Conservation (phyloP, 495 filamentous ascomycete genomes). For the Daldinia vernicosa region DNA sequence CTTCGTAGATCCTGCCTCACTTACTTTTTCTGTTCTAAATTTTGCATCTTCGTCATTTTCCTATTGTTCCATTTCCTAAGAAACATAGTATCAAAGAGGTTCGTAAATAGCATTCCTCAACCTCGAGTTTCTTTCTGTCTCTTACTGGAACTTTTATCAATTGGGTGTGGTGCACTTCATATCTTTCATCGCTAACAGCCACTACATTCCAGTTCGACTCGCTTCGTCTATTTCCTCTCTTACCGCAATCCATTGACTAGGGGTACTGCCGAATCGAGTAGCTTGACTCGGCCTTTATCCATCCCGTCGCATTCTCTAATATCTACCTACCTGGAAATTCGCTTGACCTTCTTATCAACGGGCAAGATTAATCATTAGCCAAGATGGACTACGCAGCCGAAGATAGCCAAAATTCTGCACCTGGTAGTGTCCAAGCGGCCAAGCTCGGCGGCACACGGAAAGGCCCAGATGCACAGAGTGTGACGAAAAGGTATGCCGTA, state of each 20-base stretch:
- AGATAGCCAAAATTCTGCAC: constrained; percentile 76
- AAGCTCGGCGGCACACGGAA: constrained; percentile 69
- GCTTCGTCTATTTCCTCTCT: constrained; percentile 31
- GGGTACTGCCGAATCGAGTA: constrained; percentile 25
- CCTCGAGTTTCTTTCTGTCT: constrained; percentile 32
- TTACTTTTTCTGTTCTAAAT: constrained; percentile 2
- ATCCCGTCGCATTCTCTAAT: constrained; percentile 13
- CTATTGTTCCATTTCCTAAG: constrained; percentile 16
- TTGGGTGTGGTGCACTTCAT: constrained; percentile 15
- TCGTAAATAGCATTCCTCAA: constrained; percentile 36
- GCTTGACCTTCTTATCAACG: constrained; percentile 3
- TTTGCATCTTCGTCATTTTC: constrained; percentile 13
- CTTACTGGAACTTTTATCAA: constrained; percentile 23
- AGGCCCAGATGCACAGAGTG: constrained; percentile 73
- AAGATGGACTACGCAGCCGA: constrained; percentile 74
- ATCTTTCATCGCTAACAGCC: constrained; percentile 40
- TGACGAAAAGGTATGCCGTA: constrained; percentile 73
- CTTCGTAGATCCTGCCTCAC: constrained; percentile 22
- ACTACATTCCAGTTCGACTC: constrained; percentile 39
- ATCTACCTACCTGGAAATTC: constrained; percentile 4
- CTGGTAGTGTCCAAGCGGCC: constrained; percentile 60
- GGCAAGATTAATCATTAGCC: constrained; percentile 6
- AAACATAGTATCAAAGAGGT: constrained; percentile 38
- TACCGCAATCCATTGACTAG: constrained; percentile 13
- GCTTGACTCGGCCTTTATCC: constrained; percentile 28